Evolutionary conservation across 2,329 filamentous ascomycete genomes (phyloP).

Genomic region (Purpureocillium lavendulum): DNA sequence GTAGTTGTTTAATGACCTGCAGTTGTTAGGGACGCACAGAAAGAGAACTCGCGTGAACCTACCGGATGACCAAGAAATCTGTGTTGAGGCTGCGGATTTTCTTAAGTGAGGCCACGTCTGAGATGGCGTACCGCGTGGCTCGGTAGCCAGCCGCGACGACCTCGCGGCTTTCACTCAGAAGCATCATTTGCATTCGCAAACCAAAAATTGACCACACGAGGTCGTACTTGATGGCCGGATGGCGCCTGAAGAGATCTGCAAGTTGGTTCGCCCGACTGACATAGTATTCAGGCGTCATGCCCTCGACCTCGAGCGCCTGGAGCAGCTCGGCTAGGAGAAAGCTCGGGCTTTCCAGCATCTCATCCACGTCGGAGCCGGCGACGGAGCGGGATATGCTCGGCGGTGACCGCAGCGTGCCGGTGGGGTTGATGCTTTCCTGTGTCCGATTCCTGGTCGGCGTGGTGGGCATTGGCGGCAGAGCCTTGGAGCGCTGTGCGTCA

Average conservation of each 20-base stretch:
- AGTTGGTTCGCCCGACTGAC: slow-evolving; percentile 85
- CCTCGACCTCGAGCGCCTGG: slow-evolving; percentile 79
- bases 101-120: slow-evolving; percentile 79
- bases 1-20: slow-evolving; percentile 80
- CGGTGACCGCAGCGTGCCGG: slow-evolving; percentile 43
- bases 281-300: slow-evolving; percentile 89
- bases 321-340: slow-evolving; percentile 85
- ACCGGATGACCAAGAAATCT: slow-evolving; percentile 76
- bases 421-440: slow-evolving; percentile 38
- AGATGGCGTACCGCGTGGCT: slow-evolving; percentile 89
- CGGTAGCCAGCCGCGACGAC: slow-evolving; percentile 92
- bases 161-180: slow-evolving; percentile 90
- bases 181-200: slow-evolving; percentile 86
- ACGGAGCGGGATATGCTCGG: slow-evolving; percentile 47
- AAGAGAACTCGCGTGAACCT: slow-evolving; percentile 2
- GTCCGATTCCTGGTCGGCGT: slow-evolving; percentile 46
- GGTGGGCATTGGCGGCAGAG: slow-evolving; percentile 26
- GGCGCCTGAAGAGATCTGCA: slow-evolving; percentile 91
- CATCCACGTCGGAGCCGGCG: slow-evolving; percentile 55
- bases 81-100: slow-evolving; percentile 84
- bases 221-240: slow-evolving; percentile 93
- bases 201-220: slow-evolving; percentile 95
- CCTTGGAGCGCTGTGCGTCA: slow-evolving; percentile 46
- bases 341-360: slow-evolving; percentile 76
- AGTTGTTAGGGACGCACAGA: slow-evolving; percentile 6